phyloP scores from a whole-genome alignment of 176 grass and related monocot species.

The Avena insularis region DNA sequence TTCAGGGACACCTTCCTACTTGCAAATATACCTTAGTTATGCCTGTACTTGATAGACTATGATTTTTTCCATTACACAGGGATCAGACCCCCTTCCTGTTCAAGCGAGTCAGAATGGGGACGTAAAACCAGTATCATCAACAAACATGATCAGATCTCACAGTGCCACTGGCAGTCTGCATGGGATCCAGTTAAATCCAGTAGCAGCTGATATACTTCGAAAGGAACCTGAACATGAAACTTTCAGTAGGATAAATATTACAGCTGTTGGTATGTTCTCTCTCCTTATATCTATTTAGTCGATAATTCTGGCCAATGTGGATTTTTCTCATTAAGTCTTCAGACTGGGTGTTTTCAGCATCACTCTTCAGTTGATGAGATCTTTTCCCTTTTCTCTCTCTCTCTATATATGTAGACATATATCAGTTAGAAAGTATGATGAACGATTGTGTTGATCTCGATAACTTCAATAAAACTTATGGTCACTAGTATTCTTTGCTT shows the following conservation, averaged over 20 bases:
- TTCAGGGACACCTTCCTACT: conserved; percentile 1
- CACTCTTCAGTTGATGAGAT: conserved; percentile 5
- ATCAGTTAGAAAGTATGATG: background rate
- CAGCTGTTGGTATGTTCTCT: conserved; percentile 70
- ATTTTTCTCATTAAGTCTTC: background rate
- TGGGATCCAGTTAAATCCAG: conserved; percentile 72
- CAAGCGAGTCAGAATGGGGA: conserved; percentile 60
- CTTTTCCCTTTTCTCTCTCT: conserved; percentile 16
- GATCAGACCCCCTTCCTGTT: conserved; percentile 49
- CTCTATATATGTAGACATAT: background rate
- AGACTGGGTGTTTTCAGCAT: conserved; percentile 1
- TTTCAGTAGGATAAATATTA: conserved; percentile 82
- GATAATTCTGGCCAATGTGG: background rate
- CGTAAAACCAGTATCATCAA: conserved; percentile 61
- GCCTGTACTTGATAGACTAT: conserved; percentile 19
- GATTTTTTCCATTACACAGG: conserved; percentile 42
- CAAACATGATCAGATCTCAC: conserved; percentile 85
- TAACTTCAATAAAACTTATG: background rate
- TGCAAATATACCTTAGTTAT: conserved; percentile 12
- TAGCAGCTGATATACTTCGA: conserved; percentile 95
- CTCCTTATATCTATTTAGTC: conserved; percentile 15
- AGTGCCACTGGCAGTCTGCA: conserved; percentile 89
- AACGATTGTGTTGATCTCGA: background rate
- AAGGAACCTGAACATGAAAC: conserved; percentile 90
- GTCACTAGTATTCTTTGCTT: background rate